These are phyloP conservation scores for Kwoniella sp. DNA, from an alignment of 768 basidiomycete species.

Conservation along the genomic window DNA sequence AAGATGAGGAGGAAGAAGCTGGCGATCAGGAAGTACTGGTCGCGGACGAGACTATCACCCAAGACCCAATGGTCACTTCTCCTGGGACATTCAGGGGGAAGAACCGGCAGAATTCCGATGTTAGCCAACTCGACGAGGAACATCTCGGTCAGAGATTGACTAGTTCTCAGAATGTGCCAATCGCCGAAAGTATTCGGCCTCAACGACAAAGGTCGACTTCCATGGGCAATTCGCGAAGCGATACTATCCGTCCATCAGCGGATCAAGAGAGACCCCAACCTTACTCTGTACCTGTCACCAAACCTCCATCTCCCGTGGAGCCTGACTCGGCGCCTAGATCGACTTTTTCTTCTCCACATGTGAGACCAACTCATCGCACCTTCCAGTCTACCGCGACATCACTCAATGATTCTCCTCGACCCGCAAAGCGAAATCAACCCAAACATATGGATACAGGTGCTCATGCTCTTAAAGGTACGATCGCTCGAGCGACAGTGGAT, in stretches of 20 bases:
- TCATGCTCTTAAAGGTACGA: conserved; percentile 50
- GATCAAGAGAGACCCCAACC: neutral
- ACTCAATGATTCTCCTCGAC: conserved; percentile 9
- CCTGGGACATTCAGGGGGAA: conserved; percentile 9
- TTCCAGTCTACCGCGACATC: conserved; percentile 13
- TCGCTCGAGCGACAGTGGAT: conserved; percentile 92
- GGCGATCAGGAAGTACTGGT: conserved; percentile 1
- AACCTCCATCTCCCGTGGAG: neutral
- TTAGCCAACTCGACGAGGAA: conserved; percentile 50
- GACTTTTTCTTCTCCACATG: conserved; percentile 17
- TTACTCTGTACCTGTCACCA: neutral
- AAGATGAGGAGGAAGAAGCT: conserved; percentile 17
- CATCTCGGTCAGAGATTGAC: conserved; percentile 12
- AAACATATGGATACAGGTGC: conserved; percentile 17
- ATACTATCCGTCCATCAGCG: conserved; percentile 11
- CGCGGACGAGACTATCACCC: conserved; percentile 10
- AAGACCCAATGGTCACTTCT: neutral
- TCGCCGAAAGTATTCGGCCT: neutral
- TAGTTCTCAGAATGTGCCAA: conserved; percentile 19
- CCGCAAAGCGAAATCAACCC: neutral
- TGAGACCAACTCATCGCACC: neutral
- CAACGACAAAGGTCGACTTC: conserved; percentile 14
- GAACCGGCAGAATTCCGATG: conserved; percentile 47
- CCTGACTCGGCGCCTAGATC: neutral
- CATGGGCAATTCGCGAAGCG: neutral